Evolutionary conservation across 192 early-diverging fungal genomes (phyloP), one percentile per base, ranked within the genome.

Genomic region (Umbelopsis sp.): DNA sequence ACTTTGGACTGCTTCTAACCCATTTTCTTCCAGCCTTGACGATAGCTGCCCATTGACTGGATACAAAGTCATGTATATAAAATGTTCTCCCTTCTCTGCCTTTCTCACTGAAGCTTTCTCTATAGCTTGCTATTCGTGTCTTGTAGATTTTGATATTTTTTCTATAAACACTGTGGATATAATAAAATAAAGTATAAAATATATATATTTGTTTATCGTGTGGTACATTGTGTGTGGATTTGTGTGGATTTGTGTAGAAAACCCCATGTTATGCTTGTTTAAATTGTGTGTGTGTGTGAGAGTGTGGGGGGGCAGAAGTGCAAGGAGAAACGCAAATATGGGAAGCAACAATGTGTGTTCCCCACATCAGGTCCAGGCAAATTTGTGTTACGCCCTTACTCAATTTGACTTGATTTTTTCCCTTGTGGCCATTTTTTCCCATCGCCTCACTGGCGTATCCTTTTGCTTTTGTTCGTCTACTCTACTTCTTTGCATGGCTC

Each of bases 261-360:
- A 6, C 36, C 36, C 8, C 36, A 38, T 38, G 8, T 5, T 5
- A 3, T 38, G 8, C 36, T 38, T 38, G 36, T 38, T 38, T n/a
- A n/a, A 12, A 44, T 9, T 12, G 43, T 5, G 43, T 44, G 16
- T 21, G 47, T 49, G 47, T 49, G 47, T 49, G 47, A 49, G 17
- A 49, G 47, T 49, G 47, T 49, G 47, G 47, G 47, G 47, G 14
- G n/a, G 47, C 47, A 44, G 12, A 44, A 44, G 12, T 9, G 43
- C 43, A 49, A 49, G 47, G 47, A 49, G 47, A 49, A 17, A 17
- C 5, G 31, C 26, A 34, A 62, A 62, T 34, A 62, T 62, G 56
- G 56, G 56, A 62, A 62, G 56, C 29, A 34, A 62, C 56, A 62
- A 62, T 62, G 56, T 62, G 56, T 34, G 56, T 62, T 62, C 56